These are phyloP conservation scores for Linum usitatissimum DNA, from an alignment of 345 rosid species.

Conservation along the genomic window DNA sequence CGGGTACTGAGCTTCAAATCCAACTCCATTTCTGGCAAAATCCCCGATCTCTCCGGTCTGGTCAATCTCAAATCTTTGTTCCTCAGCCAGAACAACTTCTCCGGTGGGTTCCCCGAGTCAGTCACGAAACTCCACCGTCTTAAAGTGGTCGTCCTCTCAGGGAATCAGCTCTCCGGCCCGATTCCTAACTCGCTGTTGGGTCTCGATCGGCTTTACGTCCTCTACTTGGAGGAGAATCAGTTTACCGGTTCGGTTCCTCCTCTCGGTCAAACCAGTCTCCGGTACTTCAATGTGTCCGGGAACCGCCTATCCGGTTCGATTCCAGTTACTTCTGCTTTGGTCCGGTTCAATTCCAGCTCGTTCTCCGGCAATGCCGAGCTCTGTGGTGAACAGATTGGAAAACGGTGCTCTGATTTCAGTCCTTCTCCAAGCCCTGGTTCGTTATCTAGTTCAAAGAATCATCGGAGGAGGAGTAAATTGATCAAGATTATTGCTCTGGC, in stretches of 20 bases:
- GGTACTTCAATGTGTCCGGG: slow-evolving; percentile 72
- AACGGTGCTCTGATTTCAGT: slow-evolving; percentile 29
- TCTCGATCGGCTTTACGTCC: slow-evolving; percentile 49
- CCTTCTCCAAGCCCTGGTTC: slow-evolving; percentile 26
- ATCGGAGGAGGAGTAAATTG: slow-evolving; percentile 21
- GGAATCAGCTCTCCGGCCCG: slow-evolving; percentile 51
- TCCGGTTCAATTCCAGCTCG: slow-evolving; percentile 58
- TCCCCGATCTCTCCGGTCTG: slow-evolving; percentile 56
- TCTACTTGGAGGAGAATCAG: slow-evolving; percentile 48
- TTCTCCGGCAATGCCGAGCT: slow-evolving; percentile 47
- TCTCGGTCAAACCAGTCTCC: slow-evolving; percentile 64
- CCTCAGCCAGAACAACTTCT: slow-evolving; percentile 57
- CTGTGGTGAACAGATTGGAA: slow-evolving; percentile 62
- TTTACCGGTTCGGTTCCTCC: slow-evolving; percentile 61
- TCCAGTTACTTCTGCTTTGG: slow-evolving; percentile 53
- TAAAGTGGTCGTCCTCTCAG: slow-evolving; percentile 47
- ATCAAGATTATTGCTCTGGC: slow-evolving; percentile 43
- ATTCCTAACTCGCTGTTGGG: slow-evolving; percentile 50
- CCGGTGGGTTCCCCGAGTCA: slow-evolving; percentile 64
- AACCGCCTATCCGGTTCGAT: slow-evolving; percentile 65
- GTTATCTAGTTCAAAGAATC: slow-evolving; percentile 11
- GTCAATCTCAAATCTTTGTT: slow-evolving; percentile 70
- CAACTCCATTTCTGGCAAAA: slow-evolving; percentile 64
- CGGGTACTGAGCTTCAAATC: slow-evolving; percentile 85
- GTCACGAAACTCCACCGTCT: slow-evolving; percentile 59